Conservation (phyloP, 1,139 yeast species). For the Suhomyces coccinellae region DNA sequence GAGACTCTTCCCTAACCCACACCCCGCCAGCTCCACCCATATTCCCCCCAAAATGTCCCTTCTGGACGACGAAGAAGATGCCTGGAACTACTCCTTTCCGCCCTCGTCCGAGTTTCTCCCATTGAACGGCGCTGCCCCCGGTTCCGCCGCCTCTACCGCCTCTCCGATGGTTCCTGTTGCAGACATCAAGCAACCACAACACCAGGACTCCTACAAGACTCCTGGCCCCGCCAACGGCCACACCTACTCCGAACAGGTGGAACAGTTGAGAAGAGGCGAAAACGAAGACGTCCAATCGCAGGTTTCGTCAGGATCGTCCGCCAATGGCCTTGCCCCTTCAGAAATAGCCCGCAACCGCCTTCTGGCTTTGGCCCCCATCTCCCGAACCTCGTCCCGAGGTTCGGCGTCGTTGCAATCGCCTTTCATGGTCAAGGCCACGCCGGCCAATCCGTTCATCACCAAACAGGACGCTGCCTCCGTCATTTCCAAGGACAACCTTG, state of each 20-base stretch:
- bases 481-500: constrained; percentile 33
- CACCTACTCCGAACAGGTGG: constrained; percentile 6
- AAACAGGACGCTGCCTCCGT: constrained; percentile 51
- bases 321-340: constrained; percentile 2
- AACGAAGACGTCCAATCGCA: constrained; percentile 14
- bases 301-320: constrained; percentile 8
- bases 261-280: constrained; percentile 6
- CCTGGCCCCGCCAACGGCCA: not conserved
- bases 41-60: constrained; percentile 1
- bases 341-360: constrained; percentile 6
- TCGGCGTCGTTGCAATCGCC: constrained; percentile 39
- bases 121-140: not conserved
- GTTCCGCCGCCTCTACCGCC: not conserved
- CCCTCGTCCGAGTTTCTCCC: constrained; percentile 38
- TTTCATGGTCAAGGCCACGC: constrained; percentile 46
- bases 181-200: not conserved
- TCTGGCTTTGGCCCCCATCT: constrained; percentile 10
- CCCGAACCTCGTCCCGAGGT: constrained; percentile 24
- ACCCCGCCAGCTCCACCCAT: not conserved
- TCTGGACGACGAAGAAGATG: constrained; percentile 40
- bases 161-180: not conserved
- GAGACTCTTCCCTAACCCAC: not conserved
- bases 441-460: constrained; percentile 62
- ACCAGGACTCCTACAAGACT: not conserved
- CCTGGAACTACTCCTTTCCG: constrained; percentile 49